Evolutionary conservation across 495 filamentous ascomycete species (phyloP).

Genomic region (Penicillium chermesinum): DNA sequence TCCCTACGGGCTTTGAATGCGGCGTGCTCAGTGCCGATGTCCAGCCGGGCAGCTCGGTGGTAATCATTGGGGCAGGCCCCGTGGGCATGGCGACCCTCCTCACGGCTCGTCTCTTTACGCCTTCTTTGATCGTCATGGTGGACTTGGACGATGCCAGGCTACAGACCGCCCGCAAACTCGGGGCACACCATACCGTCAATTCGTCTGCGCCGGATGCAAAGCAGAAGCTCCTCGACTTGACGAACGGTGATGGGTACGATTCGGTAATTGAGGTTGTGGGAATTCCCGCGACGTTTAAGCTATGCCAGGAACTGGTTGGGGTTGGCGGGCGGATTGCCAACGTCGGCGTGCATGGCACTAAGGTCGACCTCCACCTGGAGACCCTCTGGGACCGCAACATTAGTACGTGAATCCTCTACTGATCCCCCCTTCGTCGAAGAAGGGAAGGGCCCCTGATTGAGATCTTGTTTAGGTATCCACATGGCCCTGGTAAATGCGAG

Average conservation of each 20-base stretch:
- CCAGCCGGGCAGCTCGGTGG: slow-evolving; percentile 38
- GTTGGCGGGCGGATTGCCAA: slow-evolving; percentile 48
- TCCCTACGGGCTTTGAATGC: slow-evolving; percentile 48
- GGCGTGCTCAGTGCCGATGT: slow-evolving; percentile 44
- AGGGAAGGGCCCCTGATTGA: not conserved
- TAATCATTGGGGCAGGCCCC: slow-evolving; percentile 48
- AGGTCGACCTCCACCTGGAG: slow-evolving; percentile 40
- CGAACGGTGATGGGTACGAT: slow-evolving; percentile 44
- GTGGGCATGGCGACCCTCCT: slow-evolving; percentile 46
- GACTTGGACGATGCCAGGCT: slow-evolving; percentile 42
- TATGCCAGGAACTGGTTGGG: slow-evolving; percentile 45
- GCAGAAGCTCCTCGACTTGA: slow-evolving; percentile 31
- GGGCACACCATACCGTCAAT: slow-evolving; percentile 39
- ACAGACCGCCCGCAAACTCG: slow-evolving; percentile 35
- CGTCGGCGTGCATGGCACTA: slow-evolving; percentile 45
- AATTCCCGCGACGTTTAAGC: slow-evolving; percentile 39
- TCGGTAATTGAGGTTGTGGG: slow-evolving; percentile 54
- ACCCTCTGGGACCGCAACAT: slow-evolving; percentile 44
- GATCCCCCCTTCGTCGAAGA: not conserved
- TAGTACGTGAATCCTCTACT: slow-evolving; percentile 22
- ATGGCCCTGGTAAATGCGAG: slow-evolving; percentile 41
- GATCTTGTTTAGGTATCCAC: slow-evolving; percentile 31
- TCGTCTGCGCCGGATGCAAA: slow-evolving; percentile 21
- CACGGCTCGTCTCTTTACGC: slow-evolving; percentile 43
- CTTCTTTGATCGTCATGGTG: slow-evolving; percentile 38